A percentile compares a stretch with the other conserved stretches of the same genome.
Conservation (phyloP, 805 yeast species). For the Nakazawaea ishiwadae region DNA sequence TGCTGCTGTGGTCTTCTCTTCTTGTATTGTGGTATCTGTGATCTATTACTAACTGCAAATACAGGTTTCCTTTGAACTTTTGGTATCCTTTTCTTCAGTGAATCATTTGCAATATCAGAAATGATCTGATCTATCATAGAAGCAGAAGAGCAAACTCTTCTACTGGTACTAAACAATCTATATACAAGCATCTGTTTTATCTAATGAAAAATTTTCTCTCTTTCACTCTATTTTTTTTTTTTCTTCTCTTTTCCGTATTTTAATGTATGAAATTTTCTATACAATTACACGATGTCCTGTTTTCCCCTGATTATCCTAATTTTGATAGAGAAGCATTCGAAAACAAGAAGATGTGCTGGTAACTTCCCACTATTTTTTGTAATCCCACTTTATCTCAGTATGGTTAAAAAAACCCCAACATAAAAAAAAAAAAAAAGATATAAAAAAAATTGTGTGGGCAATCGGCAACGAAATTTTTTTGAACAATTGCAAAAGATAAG, state of each 20-base stretch:
- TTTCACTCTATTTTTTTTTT: too few species aligned
- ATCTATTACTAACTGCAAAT: too few species aligned
- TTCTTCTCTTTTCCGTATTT: too few species aligned
- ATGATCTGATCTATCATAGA: constrained; percentile 10
- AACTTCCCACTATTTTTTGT: neutral
- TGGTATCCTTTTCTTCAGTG: too few species aligned
- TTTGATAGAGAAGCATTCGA: neutral
- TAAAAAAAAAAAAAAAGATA: too few species aligned
- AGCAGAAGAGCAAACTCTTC: neutral
- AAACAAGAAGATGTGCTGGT: neutral
- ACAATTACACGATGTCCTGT: too few species aligned
- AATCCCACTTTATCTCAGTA: constrained; percentile 1
- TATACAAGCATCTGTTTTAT: neutral
- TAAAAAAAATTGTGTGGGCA: neutral
- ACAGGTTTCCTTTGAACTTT: too few species aligned
- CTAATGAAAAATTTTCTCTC: too few species aligned
- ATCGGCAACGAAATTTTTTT: neutral
- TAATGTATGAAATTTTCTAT: too few species aligned
- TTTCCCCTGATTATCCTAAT: too few species aligned
- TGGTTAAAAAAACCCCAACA: too few species aligned
- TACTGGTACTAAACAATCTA: neutral
- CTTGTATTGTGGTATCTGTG: neutral
- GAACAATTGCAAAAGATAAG: neutral
- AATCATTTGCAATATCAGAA: constrained; percentile 2
- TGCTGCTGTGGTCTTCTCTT: neutral